Percentiles rank a stretch among this genome's conserved stretches.
phyloP scores from a whole-genome alignment of 768 basidiomycete species.

The Trametes maxima region DNA sequence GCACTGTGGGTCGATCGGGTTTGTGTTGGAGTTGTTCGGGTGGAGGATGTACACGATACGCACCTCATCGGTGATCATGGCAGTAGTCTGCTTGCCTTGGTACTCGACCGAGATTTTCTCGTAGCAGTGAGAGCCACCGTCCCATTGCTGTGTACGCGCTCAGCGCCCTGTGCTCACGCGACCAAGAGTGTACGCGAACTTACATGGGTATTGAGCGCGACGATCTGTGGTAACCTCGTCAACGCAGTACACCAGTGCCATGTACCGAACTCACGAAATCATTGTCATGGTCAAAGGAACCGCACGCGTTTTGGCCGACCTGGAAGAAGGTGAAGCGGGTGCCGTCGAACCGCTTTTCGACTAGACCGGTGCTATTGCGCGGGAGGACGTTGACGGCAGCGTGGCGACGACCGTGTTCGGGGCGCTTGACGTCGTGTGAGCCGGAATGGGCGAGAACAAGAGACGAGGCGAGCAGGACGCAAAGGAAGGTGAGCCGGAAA shows the following conservation, averaged over 20 bases:
- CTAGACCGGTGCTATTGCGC: neutral
- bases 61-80: constrained; percentile 66
- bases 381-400: constrained; percentile 6
- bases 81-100: constrained; percentile 56
- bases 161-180: neutral
- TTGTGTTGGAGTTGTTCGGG: neutral
- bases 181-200: neutral
- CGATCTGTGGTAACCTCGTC: constrained; percentile 44
- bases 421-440: constrained; percentile 1
- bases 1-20: constrained; percentile 44
- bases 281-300: constrained; percentile 18
- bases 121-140: constrained; percentile 52
- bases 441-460: constrained; percentile 11
- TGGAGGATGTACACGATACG: constrained; percentile 24
- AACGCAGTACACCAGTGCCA: neutral
- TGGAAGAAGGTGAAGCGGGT: constrained; percentile 24
- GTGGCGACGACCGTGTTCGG: constrained; percentile 12
- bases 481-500: constrained; percentile 16
- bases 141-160: constrained; percentile 52
- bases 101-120: constrained; percentile 62
- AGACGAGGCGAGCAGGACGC: constrained; percentile 12
- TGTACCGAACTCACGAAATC: constrained; percentile 20
- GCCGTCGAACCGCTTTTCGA: constrained; percentile 22
- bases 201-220: constrained; percentile 44
- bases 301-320: constrained; percentile 24